Percentiles rank a stretch among this genome's conserved stretches.
Conservation (phyloP, 2,329 filamentous ascomycete genomes). For the Allantophomopsis cytisporea region DNA sequence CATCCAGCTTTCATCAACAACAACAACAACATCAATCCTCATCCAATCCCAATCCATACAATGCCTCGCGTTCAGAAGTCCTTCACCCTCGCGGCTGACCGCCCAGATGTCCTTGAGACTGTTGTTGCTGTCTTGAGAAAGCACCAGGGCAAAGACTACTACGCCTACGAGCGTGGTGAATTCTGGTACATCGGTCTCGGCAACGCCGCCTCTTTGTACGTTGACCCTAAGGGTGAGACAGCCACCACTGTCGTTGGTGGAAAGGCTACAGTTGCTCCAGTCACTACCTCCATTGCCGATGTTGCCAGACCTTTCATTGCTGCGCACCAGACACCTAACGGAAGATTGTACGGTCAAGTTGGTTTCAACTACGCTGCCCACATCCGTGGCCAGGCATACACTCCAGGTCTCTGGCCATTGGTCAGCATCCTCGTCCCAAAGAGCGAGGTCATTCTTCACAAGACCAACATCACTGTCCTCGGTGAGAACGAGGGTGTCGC, state of each 20-base stretch:
- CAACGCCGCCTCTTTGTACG: slow-evolving; percentile 2
- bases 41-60: too few species aligned
- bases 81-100: too few species aligned
- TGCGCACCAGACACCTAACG: not conserved
- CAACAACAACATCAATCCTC: too few species aligned
- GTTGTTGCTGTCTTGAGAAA: slow-evolving; percentile 1
- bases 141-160: slow-evolving; percentile 3
- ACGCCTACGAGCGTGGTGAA: slow-evolving; percentile 4
- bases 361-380: slow-evolving; percentile 7
- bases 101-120: slow-evolving; percentile 1
- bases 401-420: slow-evolving; percentile 5
- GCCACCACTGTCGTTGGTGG: too few species aligned
- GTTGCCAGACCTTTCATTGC: not conserved
- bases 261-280: too few species aligned
- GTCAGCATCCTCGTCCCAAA: slow-evolving; percentile 3
- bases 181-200: slow-evolving; percentile 6
- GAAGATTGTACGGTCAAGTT: slow-evolving; percentile 4
- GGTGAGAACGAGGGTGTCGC: too few species aligned
- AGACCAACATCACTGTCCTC: not conserved
- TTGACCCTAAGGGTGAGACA: slow-evolving; percentile 2
- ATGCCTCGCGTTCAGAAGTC: too few species aligned
- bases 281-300: slow-evolving; percentile 1
- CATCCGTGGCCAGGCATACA: slow-evolving; percentile 4
- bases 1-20: too few species aligned
- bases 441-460: slow-evolving; percentile 1